Evolutionary conservation across 2,329 filamentous ascomycete genomes (phyloP), one percentile per base, ranked within the genome.

Genomic region (Zasmidium cellare): DNA sequence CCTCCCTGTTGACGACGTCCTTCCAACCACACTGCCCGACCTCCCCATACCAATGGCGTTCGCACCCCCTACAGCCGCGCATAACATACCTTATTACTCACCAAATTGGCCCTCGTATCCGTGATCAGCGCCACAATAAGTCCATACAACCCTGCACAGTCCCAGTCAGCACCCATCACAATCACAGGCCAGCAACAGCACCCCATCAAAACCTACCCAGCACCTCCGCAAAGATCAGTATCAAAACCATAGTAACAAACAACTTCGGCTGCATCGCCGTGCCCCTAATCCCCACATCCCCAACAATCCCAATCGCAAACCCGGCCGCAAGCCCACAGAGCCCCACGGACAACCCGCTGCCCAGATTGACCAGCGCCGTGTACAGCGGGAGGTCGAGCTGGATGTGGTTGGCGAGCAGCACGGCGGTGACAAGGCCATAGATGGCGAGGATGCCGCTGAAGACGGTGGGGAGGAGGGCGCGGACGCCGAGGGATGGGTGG

Each of bases 361-460:
- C 61, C 12, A 63, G 49, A 31, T 63, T 60, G 14, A 63, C 52
- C 23, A 63, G 54, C 1, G 53, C 51, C 1, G 58, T 57, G 45
- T 63, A 61, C 1, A 63, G 53, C 3, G 58, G 51, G 9, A 61
- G 52, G 2, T 51, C 28, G 3, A 56, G 46, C 5, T 54, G 48
- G 22, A 63, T 60, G 9, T 61, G 54, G 51, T 63, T 63, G 3
- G 58, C 55, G 38, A 63, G 56, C 22, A 63, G 46, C 9, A 59
- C 58, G 0, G 55, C 54, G 14, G 38, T 48, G 38, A 63, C 58
- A 12, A 63, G 53, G 31, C 61, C 61, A 20, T 63, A 61, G 46
- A 63, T 61, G 1, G 58, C 58, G 18, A 63, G 49, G 20, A 63
- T 61, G 11, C 61, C 58, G 20, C 58, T 56, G 56, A 61, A 61